phyloP scores from a whole-genome alignment of 2,329 filamentous ascomycete species.

The Meredithiella fracta region DNA sequence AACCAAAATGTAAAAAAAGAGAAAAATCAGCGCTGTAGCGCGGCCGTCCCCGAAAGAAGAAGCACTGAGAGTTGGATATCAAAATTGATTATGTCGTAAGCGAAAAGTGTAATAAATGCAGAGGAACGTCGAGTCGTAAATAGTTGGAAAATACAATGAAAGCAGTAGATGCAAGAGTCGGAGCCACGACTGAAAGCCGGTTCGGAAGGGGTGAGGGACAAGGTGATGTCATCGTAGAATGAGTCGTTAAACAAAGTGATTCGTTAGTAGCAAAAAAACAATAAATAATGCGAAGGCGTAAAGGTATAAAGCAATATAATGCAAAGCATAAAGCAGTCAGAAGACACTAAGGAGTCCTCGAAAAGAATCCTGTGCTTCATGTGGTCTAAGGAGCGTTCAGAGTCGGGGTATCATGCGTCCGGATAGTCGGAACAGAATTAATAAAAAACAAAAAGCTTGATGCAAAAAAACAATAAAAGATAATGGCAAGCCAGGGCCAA shows the following conservation, averaged over 20 bases:
- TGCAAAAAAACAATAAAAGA: not conserved
- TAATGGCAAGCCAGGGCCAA: not conserved
- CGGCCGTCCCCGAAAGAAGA: not conserved
- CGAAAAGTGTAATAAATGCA: not conserved
- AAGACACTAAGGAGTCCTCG: not conserved
- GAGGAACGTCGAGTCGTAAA: conserved; percentile 10
- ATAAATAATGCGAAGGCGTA: not conserved
- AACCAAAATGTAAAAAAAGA: not conserved
- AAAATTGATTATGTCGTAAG: conserved; percentile 3
- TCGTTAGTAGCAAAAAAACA: not conserved
- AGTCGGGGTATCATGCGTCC: no score
- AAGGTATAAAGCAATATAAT: not conserved
- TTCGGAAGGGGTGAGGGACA: not conserved
- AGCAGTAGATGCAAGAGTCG: not conserved
- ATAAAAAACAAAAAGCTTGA: not conserved
- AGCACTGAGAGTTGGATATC: not conserved
- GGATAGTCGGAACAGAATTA: not conserved
- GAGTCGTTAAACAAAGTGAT: not conserved
- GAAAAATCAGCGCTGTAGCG: not conserved
- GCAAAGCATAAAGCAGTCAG: conserved; percentile 1
- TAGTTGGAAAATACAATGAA: conserved; percentile 4
- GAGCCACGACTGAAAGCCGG: no score
- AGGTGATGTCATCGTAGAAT: not conserved
- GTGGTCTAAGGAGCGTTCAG: not conserved
- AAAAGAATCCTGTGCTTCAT: not conserved